Evolutionary conservation across 2,329 filamentous ascomycete species (phyloP).

Genomic region (Aspergillus candidus): DNA sequence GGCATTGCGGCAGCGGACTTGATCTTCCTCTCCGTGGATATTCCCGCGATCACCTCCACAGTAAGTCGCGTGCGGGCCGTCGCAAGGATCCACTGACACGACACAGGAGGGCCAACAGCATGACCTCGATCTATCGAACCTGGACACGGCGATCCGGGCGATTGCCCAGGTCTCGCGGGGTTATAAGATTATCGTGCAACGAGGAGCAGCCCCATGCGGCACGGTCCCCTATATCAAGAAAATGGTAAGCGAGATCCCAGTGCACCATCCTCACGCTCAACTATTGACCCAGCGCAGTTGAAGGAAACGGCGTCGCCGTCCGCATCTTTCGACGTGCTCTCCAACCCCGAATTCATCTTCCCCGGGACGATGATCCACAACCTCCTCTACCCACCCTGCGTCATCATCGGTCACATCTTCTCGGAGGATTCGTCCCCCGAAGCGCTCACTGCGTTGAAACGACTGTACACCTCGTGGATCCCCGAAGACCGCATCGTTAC

Average conservation of each 20-base stretch:
- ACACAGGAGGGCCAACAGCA: conserved; percentile 1
- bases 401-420: conserved; percentile 18
- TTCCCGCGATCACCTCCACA: neutral
- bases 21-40: conserved; percentile 15
- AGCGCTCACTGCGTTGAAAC: conserved; percentile 11
- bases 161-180: conserved; percentile 14
- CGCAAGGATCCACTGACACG: neutral
- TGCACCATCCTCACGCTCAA: too few species aligned
- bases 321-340: conserved; percentile 15
- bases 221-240: conserved; percentile 13
- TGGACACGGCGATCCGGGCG: conserved; percentile 8
- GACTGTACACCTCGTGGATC: conserved; percentile 14
- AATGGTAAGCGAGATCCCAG: conserved; percentile 4
- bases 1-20: conserved; percentile 14
- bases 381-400: conserved; percentile 11
- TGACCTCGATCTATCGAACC: conserved; percentile 1
- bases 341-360: conserved; percentile 17
- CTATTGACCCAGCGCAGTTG: conserved; percentile 1
- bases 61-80: neutral
- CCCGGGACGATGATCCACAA: conserved; percentile 10
- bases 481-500: conserved; percentile 15
- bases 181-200: conserved; percentile 19
- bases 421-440: conserved; percentile 10
- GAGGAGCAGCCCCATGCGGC: conserved; percentile 13
- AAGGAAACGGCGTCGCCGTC: conserved; percentile 11